Percentiles rank a stretch among this genome's conserved stretches.
phyloP scores from a whole-genome alignment of 108 stramenopile genomes.

The Cyclotella atomus region DNA sequence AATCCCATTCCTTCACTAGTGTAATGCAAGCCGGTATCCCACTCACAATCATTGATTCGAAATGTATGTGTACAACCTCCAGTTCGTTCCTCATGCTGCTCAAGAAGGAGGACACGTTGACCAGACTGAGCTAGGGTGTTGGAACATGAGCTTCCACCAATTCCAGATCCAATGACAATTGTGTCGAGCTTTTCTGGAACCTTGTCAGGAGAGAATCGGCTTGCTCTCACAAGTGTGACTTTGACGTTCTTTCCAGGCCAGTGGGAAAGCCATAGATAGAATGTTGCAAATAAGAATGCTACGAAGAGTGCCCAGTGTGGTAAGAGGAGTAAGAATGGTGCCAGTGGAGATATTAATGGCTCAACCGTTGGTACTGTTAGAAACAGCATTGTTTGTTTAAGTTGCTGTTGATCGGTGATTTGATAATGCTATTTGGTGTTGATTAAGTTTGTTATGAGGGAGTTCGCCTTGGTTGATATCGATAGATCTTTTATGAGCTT shows the following conservation, averaged over 20 bases:
- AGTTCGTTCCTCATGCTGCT: conserved; percentile 67
- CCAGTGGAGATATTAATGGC: conserved; percentile 4
- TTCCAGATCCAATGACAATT: conserved; percentile 75
- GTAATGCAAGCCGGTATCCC: conserved; percentile 67
- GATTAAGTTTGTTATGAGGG: neutral
- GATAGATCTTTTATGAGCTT: neutral
- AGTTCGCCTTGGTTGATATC: neutral
- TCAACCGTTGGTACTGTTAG: neutral
- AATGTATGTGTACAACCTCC: conserved; percentile 68
- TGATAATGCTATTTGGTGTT: neutral
- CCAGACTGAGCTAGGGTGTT: conserved; percentile 66
- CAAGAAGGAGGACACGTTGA: conserved; percentile 64
- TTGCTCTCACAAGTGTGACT: conserved; percentile 44
- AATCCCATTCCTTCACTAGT: conserved; percentile 51
- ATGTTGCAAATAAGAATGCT: conserved; percentile 11
- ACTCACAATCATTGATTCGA: conserved; percentile 50
- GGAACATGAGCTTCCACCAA: conserved; percentile 69
- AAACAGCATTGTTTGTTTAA: neutral
- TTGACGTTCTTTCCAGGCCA: conserved; percentile 40
- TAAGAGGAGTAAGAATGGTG: conserved; percentile 9
- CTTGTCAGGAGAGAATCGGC: conserved; percentile 41
- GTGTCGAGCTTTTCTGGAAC: conserved; percentile 58
- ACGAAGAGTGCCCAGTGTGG: conserved; percentile 20
- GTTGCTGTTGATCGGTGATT: neutral
- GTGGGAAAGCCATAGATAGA: conserved; percentile 24